Percentiles rank a stretch among this genome's conserved stretches.
Conservation (phyloP, 352 stramenopile species). For the Heterotrichella gracilis region DNA sequence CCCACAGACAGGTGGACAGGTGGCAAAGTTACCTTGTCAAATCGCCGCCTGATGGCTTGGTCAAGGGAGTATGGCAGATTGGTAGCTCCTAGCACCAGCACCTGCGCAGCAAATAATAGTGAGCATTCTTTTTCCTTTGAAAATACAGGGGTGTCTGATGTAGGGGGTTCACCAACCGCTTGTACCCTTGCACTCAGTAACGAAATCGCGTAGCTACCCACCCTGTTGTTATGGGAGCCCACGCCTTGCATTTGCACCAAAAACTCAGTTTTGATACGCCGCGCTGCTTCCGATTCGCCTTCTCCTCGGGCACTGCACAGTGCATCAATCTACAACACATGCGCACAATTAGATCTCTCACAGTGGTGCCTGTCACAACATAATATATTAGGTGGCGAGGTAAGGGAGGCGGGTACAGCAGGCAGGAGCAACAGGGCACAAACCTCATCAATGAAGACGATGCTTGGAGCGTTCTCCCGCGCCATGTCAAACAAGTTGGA, state of each 20-base stretch:
- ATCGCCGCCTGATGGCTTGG: constrained; percentile 58
- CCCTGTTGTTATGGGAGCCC: constrained; percentile 17
- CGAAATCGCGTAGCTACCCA: too few relatives aligned
- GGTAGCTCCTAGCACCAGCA: constrained; percentile 74
- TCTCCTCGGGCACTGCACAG: constrained; percentile 34
- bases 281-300: constrained; percentile 65
- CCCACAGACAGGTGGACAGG: too few relatives aligned
- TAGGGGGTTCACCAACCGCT: neutral
- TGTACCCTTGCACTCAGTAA: too few relatives aligned
- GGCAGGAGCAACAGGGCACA: too few relatives aligned
- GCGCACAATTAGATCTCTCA: too few relatives aligned
- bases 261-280: constrained; percentile 79
- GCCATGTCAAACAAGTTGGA: constrained; percentile 93
- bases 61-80: constrained; percentile 96
- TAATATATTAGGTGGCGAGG: too few relatives aligned
- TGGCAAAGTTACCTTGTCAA: too few relatives aligned
- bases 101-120: too few relatives aligned
- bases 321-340: constrained; percentile 42
- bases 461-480: constrained; percentile 45
- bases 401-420: too few relatives aligned
- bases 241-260: constrained; percentile 87
- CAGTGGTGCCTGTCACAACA: too few relatives aligned
- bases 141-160: neutral
- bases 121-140: neutral
- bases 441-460: constrained; percentile 96